Conservation (phyloP, 768 basidiomycete species). For the Termitomyces sp. region DNA sequence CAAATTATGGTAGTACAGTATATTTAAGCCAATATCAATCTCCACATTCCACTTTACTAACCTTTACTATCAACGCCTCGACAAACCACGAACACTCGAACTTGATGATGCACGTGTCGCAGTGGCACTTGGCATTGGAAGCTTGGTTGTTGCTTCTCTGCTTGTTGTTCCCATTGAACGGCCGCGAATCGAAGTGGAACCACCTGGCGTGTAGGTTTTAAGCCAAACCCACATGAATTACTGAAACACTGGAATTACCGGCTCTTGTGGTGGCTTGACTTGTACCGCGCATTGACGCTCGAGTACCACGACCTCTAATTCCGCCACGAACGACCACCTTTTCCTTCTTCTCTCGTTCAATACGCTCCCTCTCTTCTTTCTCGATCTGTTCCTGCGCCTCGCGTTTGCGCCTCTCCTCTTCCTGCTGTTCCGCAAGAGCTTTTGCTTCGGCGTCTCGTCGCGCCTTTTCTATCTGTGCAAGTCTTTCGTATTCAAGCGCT, state of each 20-base stretch:
- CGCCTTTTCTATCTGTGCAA: slow-evolving; percentile 34
- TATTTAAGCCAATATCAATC: not conserved
- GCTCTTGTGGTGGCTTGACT: slow-evolving; percentile 30
- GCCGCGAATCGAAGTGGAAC: slow-evolving; percentile 1
- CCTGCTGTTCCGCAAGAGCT: slow-evolving; percentile 22
- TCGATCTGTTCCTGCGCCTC: slow-evolving; percentile 42
- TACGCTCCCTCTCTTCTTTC: slow-evolving; percentile 30
- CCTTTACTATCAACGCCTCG: not conserved
- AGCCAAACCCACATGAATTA: not conserved
- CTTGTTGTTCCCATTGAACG: not conserved
- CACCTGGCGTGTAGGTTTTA: not conserved
- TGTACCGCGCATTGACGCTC: slow-evolving; percentile 51
- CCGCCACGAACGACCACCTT: slow-evolving; percentile 40
- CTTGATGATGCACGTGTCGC: slow-evolving; percentile 4
- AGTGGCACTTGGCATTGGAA: slow-evolving; percentile 9
- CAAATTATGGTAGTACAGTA: not conserved
- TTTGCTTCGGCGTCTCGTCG: slow-evolving; percentile 43
- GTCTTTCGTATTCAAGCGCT: slow-evolving; percentile 39
- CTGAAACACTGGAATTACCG: slow-evolving; percentile 20
- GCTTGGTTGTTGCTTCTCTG: slow-evolving; percentile 6
- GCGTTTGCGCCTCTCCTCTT: slow-evolving; percentile 41
- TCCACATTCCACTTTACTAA: not conserved
- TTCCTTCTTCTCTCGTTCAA: slow-evolving; percentile 42
- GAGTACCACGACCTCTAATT: slow-evolving; percentile 66
- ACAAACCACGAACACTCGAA: slow-evolving; percentile 4